Conservation (phyloP, 2,329 filamentous ascomycete species). For the Colletotrichum tanaceti region DNA sequence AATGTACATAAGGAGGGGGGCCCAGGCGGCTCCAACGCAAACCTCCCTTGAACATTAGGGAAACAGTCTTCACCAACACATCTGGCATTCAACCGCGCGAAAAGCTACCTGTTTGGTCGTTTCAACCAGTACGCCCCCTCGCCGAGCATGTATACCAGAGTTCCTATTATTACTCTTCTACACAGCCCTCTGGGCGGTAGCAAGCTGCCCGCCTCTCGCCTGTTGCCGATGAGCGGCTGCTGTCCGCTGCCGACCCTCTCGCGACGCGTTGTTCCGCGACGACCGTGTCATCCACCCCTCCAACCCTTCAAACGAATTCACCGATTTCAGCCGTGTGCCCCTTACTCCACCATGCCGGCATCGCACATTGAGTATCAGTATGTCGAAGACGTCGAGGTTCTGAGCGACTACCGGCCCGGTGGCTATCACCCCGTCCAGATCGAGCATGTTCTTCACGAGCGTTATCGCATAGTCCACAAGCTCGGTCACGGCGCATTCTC, state of each 20-base stretch:
- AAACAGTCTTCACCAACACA: too few species aligned
- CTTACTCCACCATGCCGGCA: background rate
- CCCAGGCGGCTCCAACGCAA: too few species aligned
- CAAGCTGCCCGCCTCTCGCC: too few species aligned
- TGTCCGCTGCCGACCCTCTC: background rate
- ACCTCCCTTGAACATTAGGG: too few species aligned
- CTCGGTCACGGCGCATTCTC: slow-evolving; percentile 49
- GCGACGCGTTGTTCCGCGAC: slow-evolving; percentile 2
- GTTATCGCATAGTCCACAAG: slow-evolving; percentile 47
- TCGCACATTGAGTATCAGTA: background rate
- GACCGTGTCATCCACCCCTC: background rate
- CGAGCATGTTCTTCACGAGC: slow-evolving; percentile 43
- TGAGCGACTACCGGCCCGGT: background rate
- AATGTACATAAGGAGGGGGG: too few species aligned
- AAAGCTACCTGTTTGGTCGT: too few species aligned
- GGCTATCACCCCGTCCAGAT: background rate
- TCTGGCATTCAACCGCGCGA: too few species aligned
- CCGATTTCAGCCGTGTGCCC: accelerated
- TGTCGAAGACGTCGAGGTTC: background rate
- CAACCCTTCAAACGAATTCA: background rate
- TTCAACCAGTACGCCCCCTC: too few species aligned
- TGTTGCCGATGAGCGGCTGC: too few species aligned
- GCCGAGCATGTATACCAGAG: too few species aligned
- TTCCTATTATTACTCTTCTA: too few species aligned
- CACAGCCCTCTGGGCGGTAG: too few species aligned